Evolutionary conservation across 805 yeast genomes (phyloP).

Genomic region (Pichia cabralensis): DNA sequence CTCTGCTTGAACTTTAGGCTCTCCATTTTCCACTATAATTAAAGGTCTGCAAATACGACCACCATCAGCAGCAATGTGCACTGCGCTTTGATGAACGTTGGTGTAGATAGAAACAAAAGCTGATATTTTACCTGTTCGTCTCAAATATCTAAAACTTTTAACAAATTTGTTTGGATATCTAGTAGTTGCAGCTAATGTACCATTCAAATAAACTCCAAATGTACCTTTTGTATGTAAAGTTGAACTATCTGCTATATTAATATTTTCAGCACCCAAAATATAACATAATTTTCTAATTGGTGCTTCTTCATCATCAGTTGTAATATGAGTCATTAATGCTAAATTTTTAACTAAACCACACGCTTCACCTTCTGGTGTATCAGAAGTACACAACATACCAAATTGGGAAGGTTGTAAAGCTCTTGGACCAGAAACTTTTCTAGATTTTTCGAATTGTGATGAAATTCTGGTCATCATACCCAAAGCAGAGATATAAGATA

Average conservation of each 20-base stretch:
- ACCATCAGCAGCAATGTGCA: slow-evolving; percentile 97
- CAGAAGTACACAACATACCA: slow-evolving; percentile 98
- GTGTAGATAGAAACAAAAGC: slow-evolving; percentile 87
- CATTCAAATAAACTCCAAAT: slow-evolving; percentile 82
- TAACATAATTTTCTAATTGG: slow-evolving; percentile 74
- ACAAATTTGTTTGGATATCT: slow-evolving; percentile 82
- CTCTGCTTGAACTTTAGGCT: slow-evolving; percentile 57
- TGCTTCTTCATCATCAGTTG: slow-evolving; percentile 94
- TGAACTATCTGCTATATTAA: slow-evolving; percentile 71
- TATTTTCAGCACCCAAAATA: slow-evolving; percentile 83
- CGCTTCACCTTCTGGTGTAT: slow-evolving; percentile 99
- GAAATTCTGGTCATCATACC: slow-evolving; percentile 99
- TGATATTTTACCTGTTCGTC: slow-evolving; percentile 79
- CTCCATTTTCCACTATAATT: slow-evolving; percentile 71
- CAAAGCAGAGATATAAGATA: slow-evolving; percentile 86
- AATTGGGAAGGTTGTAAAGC: slow-evolving; percentile 98
- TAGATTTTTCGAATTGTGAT: slow-evolving; percentile 95
- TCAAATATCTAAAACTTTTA: slow-evolving; percentile 59
- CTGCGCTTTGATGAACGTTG: slow-evolving; percentile 83
- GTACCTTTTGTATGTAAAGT: slow-evolving; percentile 69
- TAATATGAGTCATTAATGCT: slow-evolving; percentile 97
- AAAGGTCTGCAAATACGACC: slow-evolving; percentile 97
- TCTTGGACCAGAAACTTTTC: slow-evolving; percentile 98
- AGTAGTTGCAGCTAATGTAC: slow-evolving; percentile 88
- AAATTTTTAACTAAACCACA: slow-evolving; percentile 96